phyloP scores from a whole-genome alignment of 163 green algal genomes.

The Volvox carteri region DNA sequence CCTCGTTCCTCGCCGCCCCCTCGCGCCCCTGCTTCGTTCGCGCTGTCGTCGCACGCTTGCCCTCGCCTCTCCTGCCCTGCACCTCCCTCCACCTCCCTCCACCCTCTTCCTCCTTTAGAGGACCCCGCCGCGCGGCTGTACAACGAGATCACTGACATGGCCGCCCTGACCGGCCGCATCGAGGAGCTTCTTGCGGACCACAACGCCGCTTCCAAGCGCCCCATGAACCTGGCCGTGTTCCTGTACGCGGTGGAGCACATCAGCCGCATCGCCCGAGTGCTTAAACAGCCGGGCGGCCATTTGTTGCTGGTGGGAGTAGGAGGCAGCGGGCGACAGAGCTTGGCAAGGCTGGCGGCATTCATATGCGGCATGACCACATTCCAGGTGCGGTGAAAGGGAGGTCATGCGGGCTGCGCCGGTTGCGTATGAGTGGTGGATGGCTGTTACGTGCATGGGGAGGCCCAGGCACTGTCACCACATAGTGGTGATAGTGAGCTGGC shows the following conservation, averaged over 20 bases:
- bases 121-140: conserved; percentile 75
- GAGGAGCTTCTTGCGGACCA: conserved; percentile 88
- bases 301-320: conserved; percentile 86
- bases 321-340: conserved; percentile 78
- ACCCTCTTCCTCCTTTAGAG: conserved; percentile 8
- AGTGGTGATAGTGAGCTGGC: no score
- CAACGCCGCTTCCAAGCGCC: conserved; percentile 81
- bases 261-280: conserved; percentile 75
- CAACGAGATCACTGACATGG: conserved; percentile 62
- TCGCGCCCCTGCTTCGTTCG: no score
- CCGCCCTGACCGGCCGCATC: conserved; percentile 71
- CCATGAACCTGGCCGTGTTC: conserved; percentile 89
- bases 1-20: no score
- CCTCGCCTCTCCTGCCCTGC: no score
- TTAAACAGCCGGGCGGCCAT: conserved; percentile 80
- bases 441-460: no score
- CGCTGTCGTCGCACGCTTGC: no score
- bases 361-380: conserved; percentile 81
- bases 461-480: no score
- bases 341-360: conserved; percentile 81
- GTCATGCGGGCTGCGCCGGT: no score
- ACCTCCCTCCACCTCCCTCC: background rate
- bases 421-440: no score
- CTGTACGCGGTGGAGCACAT: conserved; percentile 90
- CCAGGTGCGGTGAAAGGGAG: conserved; percentile 61